A percentile compares a stretch with the other conserved stretches of the same genome.
Conservation (phyloP, 1,284 basidiomycete species). For the Fomitopsis pinicola region DNA sequence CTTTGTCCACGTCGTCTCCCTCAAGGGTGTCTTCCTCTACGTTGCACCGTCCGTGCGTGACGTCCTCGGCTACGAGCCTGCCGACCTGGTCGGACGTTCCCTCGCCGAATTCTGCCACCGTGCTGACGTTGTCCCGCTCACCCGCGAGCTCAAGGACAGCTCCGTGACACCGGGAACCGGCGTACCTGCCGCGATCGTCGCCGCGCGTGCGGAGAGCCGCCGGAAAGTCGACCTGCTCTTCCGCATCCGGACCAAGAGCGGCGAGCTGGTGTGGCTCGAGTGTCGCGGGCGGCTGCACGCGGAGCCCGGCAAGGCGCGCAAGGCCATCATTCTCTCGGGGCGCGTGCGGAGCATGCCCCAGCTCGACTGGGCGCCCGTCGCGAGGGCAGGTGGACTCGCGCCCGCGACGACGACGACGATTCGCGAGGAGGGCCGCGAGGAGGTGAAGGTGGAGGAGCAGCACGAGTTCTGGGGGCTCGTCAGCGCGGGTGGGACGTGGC, state of each 20-base stretch:
- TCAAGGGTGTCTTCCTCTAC: slow-evolving; percentile 93
- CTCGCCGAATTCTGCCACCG: slow-evolving; percentile 83
- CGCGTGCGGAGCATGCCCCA: slow-evolving; percentile 64
- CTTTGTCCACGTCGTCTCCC: slow-evolving; percentile 86
- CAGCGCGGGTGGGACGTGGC: slow-evolving; percentile 44
- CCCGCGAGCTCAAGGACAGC: slow-evolving; percentile 89
- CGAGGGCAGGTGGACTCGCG: slow-evolving; percentile 42
- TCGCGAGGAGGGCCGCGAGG: slow-evolving; percentile 6
- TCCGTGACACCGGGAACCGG: slow-evolving; percentile 32
- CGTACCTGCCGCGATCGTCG: slow-evolving; percentile 6
- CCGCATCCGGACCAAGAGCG: slow-evolving; percentile 63
- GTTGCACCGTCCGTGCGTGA: slow-evolving; percentile 78
- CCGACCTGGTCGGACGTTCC: slow-evolving; percentile 77
- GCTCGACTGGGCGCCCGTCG: slow-evolving; percentile 58
- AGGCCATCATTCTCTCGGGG: slow-evolving; percentile 83
- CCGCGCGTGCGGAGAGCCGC: slow-evolving; percentile 11
- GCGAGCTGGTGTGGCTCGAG: slow-evolving; percentile 82
- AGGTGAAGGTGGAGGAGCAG: slow-evolving; percentile 15
- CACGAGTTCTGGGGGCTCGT: slow-evolving; percentile 60
- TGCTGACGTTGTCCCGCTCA: slow-evolving; percentile 85
- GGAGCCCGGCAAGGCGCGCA: slow-evolving; percentile 86
- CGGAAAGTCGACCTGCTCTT: slow-evolving; percentile 73
- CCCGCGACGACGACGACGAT: slow-evolving; percentile 4
- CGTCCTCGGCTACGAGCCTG: slow-evolving; percentile 77
- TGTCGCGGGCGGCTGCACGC: slow-evolving; percentile 81